A percentile compares a stretch with the other conserved stretches of the same genome.
Conservation (phyloP, 768 basidiomycete species). For the Pisolithus albus region DNA sequence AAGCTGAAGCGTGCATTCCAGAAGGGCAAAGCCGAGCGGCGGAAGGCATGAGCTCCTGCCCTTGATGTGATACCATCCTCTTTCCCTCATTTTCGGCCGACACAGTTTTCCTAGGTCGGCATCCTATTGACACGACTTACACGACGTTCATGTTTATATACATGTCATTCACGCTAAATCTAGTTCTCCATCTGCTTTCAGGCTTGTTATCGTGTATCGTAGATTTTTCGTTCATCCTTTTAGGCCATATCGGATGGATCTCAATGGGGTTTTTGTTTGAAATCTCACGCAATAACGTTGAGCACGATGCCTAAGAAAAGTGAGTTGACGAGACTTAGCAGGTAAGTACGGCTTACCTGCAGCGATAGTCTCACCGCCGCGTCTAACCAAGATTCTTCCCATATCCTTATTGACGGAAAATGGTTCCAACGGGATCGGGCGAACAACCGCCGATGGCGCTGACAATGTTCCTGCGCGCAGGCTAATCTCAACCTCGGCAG, state of each 20-base stretch:
- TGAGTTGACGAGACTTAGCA: background rate
- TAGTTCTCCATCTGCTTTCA: background rate
- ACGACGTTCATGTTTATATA: background rate
- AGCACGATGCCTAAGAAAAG: constrained; percentile 36
- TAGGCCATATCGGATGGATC: background rate
- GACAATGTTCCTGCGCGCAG: constrained; percentile 53
- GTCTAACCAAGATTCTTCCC: constrained; percentile 83
- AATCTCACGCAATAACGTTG: constrained; percentile 29
- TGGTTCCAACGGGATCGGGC: constrained; percentile 79
- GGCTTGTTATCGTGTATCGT: too few species aligned
- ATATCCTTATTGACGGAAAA: constrained; percentile 90
- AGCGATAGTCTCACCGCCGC: constrained; percentile 90
- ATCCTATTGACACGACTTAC: background rate
- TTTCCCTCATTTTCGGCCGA: background rate
- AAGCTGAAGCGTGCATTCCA: constrained; percentile 50
- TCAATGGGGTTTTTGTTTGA: background rate
- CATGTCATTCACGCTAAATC: background rate
- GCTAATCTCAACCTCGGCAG: constrained; percentile 81
- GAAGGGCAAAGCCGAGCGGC: constrained; percentile 38
- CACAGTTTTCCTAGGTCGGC: too few species aligned
- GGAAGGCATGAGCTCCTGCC: constrained; percentile 19
- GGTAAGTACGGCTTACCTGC: constrained; percentile 50
- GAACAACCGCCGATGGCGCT: constrained; percentile 36
- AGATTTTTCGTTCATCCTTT: background rate
- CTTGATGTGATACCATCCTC: background rate